phyloP scores from a whole-genome alignment of 352 stramenopile species.

The Salisapilia sapeloensis region DNA sequence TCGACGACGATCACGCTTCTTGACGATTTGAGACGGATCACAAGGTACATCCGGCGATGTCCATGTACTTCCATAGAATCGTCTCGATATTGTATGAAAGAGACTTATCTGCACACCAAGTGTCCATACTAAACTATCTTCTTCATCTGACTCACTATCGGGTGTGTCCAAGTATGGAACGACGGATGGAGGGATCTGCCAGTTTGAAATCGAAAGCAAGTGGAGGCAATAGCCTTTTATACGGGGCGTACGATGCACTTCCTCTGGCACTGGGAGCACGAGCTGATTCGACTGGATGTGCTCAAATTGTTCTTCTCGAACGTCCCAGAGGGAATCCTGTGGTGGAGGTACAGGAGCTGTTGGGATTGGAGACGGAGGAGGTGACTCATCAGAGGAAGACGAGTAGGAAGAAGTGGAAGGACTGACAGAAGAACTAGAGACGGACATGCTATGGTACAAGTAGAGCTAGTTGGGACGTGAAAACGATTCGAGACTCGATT shows the following conservation, averaged over 20 bases:
- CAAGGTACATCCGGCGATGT: conserved; percentile 46
- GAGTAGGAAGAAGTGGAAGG: neutral
- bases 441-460: no score
- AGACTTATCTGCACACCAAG: conserved; percentile 77
- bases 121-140: conserved; percentile 32
- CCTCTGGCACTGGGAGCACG: conserved; percentile 43
- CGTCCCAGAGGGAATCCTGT: conserved; percentile 18
- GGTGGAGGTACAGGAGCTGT: neutral
- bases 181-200: conserved; percentile 39
- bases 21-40: conserved; percentile 27
- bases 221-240: conserved; percentile 43
- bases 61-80: conserved; percentile 90
- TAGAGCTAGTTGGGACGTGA: no score
- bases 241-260: conserved; percentile 27
- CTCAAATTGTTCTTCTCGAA: conserved; percentile 60
- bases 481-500: no score
- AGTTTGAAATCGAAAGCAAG: conserved; percentile 44
- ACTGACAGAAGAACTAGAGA: no score
- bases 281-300: conserved; percentile 43
- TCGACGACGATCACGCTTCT: conserved; percentile 19
- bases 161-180: conserved; percentile 7
- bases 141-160: conserved; percentile 13
- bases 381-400: neutral
- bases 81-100: conserved; percentile 67
- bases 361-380: neutral